phyloP scores from a whole-genome alignment of 2,329 filamentous ascomycete genomes.

The Fusarium anguioides region DNA sequence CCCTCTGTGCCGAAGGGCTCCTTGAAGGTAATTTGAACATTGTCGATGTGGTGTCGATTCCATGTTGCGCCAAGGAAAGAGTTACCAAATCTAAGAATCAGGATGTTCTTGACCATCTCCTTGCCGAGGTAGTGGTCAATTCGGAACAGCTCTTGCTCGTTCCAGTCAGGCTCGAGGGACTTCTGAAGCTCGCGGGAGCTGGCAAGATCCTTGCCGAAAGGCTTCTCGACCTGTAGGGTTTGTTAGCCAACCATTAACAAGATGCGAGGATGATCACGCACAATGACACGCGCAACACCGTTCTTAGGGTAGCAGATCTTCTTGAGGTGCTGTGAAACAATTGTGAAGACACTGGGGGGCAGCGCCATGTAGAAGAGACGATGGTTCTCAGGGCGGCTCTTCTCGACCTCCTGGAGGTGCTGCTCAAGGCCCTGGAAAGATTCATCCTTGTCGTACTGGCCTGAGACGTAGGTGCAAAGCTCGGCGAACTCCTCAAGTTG shows the following conservation, averaged over 20 bases:
- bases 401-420: constrained; percentile 87
- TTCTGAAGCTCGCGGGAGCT: constrained; percentile 96
- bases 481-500: constrained; percentile 90
- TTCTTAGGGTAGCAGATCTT: constrained; percentile 93
- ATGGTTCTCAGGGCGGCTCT: constrained; percentile 83
- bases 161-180: constrained; percentile 97
- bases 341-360: constrained; percentile 96
- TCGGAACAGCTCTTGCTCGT: constrained; percentile 97
- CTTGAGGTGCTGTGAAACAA: constrained; percentile 97
- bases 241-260: constrained; percentile 29
- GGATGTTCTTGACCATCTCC: constrained; percentile 99
- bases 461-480: constrained; percentile 93
- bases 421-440: constrained; percentile 88
- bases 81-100: constrained; percentile 98
- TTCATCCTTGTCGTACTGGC: constrained; percentile 97
- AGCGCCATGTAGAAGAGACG: constrained; percentile 99
- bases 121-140: constrained; percentile 99
- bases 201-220: constrained; percentile 95
- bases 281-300: constrained; percentile 93
- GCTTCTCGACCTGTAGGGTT: constrained; percentile 86
- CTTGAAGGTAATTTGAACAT: constrained; percentile 99
- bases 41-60: constrained; percentile 99
- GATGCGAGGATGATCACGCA: constrained; percentile 51
- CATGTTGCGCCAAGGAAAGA: constrained; percentile 98
- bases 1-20: constrained; percentile 99